A percentile compares a stretch with the other conserved stretches of the same genome.
phyloP scores from a whole-genome alignment of 805 yeast species.

The Hanseniaspora lindneri region DNA sequence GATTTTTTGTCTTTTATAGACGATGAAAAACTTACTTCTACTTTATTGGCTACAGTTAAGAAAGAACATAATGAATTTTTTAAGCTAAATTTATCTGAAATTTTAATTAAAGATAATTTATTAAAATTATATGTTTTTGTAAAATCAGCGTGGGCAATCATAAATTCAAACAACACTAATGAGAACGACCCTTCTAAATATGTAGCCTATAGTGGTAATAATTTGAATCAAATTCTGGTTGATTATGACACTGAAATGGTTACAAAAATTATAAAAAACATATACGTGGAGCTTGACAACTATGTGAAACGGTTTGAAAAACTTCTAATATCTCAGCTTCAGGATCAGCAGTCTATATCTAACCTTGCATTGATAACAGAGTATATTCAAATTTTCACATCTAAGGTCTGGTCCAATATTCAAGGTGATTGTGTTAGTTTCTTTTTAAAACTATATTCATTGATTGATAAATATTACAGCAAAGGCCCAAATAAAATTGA shows the following conservation, averaged over 20 bases:
- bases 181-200: conserved; percentile 41
- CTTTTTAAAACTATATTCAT: conserved; percentile 42
- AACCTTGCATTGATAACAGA: conserved; percentile 23
- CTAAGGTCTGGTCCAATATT: conserved; percentile 57
- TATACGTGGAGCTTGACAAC: conserved; percentile 44
- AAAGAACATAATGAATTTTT: conserved; percentile 11
- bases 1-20: not conserved
- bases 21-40: not conserved
- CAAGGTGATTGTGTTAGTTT: conserved; percentile 51
- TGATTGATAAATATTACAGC: conserved; percentile 43
- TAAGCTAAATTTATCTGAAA: conserved; percentile 32
- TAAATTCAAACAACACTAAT: conserved; percentile 23
- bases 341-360: not conserved
- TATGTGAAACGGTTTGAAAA: conserved; percentile 35
- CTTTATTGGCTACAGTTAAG: not conserved
- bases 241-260: conserved; percentile 52
- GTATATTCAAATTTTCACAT: conserved; percentile 44
- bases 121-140: conserved; percentile 61
- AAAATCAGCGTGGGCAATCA: conserved; percentile 45
- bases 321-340: conserved; percentile 19
- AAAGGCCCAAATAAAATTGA: conserved; percentile 29
- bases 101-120: conserved; percentile 41
- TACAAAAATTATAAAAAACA: conserved; percentile 39
- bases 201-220: conserved; percentile 51
- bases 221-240: conserved; percentile 44